Base-by-base conservation (phyloP, 2,329 filamentous ascomycete genomes). In the Clarireedia sp. region DNA sequence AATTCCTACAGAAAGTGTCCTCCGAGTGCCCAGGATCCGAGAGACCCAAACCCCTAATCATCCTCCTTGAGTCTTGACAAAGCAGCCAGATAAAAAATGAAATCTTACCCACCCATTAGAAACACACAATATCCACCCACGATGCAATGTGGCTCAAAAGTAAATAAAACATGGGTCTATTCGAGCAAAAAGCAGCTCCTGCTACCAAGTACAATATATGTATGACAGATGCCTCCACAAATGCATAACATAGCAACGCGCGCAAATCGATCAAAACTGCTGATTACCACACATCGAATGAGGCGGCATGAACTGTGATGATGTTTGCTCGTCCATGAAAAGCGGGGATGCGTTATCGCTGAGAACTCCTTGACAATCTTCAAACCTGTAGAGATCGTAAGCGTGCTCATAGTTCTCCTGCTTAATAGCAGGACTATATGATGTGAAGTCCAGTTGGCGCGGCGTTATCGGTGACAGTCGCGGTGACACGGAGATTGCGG, bases 301-400 rank as follows among this genome's bases (percentile, higher is more conserved):
- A 44, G 19, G 45, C 23, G 40, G 50, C 43, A 54, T 55, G 29
- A 59, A 63, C 33, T 52, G 56, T n/a, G 56, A 19, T 7, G 43
- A 47, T 10, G 58, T 54, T 23, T 55, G 54, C n/a, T 48, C 53
- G 45, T 63, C 48, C 48, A 59, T 59, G 40, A 67, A 68, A n/a
- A 67, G 43, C 23, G 66, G 63, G 9, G 51, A 52, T 38, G 62
- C 57, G 23, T 63, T 41, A 44, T 55, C 61, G n/a, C 61, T 49
- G 41, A 62, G 62, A 14, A 66, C 64, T 12, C 63, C 66, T 47
- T 65, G 63, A 9, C 65, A 62, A 52, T 64, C 62, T 40, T 64
- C 60, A 17, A 67, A 48, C 9, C 45, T 55, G 52, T 58, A 64
- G 46, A 61, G 37, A 12, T 64, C 62, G 21, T 58, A 65, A n/a